These are phyloP conservation scores for Daphne laureola DNA, from an alignment of 441 rosid species.

Conservation along the genomic window DNA sequence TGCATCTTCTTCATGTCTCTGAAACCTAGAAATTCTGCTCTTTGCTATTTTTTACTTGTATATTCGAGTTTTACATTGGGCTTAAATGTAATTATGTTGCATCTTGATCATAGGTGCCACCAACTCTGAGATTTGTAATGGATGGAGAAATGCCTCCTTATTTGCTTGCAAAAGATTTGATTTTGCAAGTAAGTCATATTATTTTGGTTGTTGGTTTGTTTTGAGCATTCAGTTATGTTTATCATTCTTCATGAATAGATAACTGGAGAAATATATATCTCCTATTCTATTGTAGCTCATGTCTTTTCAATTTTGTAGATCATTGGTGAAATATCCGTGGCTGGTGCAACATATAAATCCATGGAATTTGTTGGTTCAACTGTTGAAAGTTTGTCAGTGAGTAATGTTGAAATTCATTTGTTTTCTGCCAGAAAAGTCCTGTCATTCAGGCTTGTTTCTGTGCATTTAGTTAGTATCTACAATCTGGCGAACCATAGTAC, in stretches of 20 bases:
- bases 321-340: slow-evolving; percentile 93
- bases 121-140: slow-evolving; percentile 85
- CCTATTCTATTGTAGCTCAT: no score
- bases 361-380: slow-evolving; percentile 97
- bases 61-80: no score
- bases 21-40: no score
- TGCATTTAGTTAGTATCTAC: not conserved
- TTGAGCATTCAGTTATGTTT: slow-evolving; percentile 4
- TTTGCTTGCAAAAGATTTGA: slow-evolving; percentile 92
- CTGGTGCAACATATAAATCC: slow-evolving; percentile 96
- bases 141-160: slow-evolving; percentile 96
- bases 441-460: not conserved
- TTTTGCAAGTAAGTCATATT: slow-evolving; percentile 65
- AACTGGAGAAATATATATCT: not conserved
- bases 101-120: slow-evolving; percentile 64
- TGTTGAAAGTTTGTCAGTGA: slow-evolving; percentile 76
- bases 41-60: no score
- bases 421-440: not conserved
- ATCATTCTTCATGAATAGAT: not conserved
- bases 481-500: not conserved
- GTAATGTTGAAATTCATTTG: slow-evolving; percentile 15
- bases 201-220: slow-evolving; percentile 7
- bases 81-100: slow-evolving; percentile 6
- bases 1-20: no score
- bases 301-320: slow-evolving; percentile 35